phyloP scores from a whole-genome alignment of 192 early-diverging fungal species.

The Backusella parvicylindrica region DNA sequence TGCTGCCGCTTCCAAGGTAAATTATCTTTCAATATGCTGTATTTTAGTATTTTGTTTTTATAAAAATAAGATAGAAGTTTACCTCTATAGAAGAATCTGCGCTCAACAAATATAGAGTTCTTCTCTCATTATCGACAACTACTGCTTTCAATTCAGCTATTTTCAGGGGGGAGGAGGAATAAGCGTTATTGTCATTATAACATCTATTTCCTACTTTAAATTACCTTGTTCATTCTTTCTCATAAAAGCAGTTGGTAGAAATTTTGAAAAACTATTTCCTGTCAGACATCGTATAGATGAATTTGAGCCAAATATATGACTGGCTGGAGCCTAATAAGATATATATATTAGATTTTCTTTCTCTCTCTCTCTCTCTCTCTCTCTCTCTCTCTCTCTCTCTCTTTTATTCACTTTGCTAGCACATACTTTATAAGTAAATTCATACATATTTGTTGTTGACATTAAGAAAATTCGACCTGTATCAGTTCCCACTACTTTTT shows the following conservation, averaged over 20 bases:
- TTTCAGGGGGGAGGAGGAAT: too few relatives aligned
- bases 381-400: background rate
- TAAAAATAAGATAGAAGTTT: too few relatives aligned
- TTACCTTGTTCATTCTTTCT: slow-evolving; percentile 1
- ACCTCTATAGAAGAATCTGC: slow-evolving; percentile 71
- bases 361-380: background rate
- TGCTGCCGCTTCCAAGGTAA: slow-evolving; percentile 57
- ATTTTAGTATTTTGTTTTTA: background rate
- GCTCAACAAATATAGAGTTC: slow-evolving; percentile 70
- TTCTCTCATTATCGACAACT: slow-evolving; percentile 66
- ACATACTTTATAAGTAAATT: slow-evolving; percentile 74
- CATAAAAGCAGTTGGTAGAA: background rate
- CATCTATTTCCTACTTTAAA: background rate
- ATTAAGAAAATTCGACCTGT: slow-evolving; percentile 86
- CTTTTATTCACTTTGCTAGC: background rate
- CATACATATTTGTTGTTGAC: slow-evolving; percentile 83
- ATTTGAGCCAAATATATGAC: background rate
- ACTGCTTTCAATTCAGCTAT: slow-evolving; percentile 20
- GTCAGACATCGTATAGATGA: background rate
- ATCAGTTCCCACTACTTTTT: slow-evolving; percentile 68
- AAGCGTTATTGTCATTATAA: background rate
- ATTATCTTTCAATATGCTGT: slow-evolving; percentile 33
- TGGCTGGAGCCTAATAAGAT: background rate
- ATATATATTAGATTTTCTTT: background rate
- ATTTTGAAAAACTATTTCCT: background rate